Evolutionary conservation across 2,329 filamentous ascomycete species (phyloP).

Genomic region (Clarireedia sp.): DNA sequence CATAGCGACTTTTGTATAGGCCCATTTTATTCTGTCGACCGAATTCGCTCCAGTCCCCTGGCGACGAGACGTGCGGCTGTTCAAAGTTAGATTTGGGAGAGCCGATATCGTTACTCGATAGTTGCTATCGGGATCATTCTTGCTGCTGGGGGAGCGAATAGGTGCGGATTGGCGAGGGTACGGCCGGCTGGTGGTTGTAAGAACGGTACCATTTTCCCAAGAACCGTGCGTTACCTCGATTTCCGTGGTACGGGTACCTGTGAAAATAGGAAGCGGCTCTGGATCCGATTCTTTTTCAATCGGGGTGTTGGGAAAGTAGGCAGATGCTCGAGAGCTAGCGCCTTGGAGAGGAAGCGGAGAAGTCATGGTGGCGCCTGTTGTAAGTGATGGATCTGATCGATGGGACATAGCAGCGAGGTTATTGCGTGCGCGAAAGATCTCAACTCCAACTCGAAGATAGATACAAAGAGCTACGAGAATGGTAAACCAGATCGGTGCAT

Average conservation of each 20-base stretch:
- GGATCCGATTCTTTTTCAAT: not conserved
- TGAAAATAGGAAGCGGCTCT: not conserved
- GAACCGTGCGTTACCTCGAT: conserved; percentile 16
- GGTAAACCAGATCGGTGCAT: conserved; percentile 60
- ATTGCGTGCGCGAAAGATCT: conserved; percentile 57
- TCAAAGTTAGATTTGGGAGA: not conserved
- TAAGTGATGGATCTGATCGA: not conserved
- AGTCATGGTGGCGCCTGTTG: conserved; percentile 30
- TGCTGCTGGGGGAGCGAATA: no score
- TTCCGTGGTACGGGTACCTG: conserved; percentile 19
- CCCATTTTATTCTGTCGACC: conserved; percentile 56
- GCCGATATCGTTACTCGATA: conserved; percentile 13
- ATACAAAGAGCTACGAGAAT: conserved; percentile 56
- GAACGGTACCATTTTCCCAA: not conserved
- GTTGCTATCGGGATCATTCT: conserved; percentile 6
- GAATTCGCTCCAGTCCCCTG: not conserved
- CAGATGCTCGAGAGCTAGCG: not conserved
- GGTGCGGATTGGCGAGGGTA: not conserved
- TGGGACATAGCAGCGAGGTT: conserved; percentile 1
- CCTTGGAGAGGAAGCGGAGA: not conserved
- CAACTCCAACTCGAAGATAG: conserved; percentile 55
- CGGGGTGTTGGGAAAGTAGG: not conserved
- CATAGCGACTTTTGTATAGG: conserved; percentile 60
- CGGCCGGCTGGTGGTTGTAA: not conserved
- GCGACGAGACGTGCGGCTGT: not conserved